Percentiles rank a stretch among this genome's conserved stretches.
These are phyloP conservation scores for Maudiozyma barnettii DNA, from an alignment of 805 yeast genomes.

Conservation along the genomic window DNA sequence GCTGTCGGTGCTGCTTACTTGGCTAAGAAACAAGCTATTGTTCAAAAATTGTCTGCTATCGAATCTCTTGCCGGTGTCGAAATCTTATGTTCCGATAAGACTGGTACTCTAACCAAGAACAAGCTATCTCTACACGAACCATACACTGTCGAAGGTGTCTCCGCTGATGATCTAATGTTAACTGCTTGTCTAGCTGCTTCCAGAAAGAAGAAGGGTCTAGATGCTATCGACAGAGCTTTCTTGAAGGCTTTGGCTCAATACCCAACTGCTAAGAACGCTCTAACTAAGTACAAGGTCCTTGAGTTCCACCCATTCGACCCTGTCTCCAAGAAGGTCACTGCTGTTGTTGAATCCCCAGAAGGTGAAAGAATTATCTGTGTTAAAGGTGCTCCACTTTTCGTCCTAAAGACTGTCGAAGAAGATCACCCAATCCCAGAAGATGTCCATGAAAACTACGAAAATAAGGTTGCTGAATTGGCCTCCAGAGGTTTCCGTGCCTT, in stretches of 20 bases:
- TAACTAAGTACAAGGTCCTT: conserved; percentile 86
- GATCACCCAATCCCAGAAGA: conserved; percentile 95
- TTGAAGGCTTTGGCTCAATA: conserved; percentile 76
- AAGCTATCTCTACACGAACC: conserved; percentile 93
- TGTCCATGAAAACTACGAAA: conserved; percentile 86
- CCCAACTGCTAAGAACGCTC: conserved; percentile 89
- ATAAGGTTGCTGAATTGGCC: conserved; percentile 95
- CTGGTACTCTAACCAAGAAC: conserved; percentile 97
- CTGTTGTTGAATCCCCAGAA: conserved; percentile 90
- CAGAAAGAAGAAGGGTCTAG: conserved; percentile 96
- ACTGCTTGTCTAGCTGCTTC: conserved; percentile 97
- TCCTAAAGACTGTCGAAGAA: conserved; percentile 91
- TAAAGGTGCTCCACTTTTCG: conserved; percentile 97
- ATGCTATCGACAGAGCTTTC: conserved; percentile 96
- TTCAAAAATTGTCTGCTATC: conserved; percentile 91
- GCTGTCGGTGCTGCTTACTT: conserved; percentile 99
- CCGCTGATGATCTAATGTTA: conserved; percentile 90
- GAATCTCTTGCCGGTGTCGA: conserved; percentile 97
- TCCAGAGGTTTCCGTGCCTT: conserved; percentile 97
- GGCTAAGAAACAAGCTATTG: conserved; percentile 95
- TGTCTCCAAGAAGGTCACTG: conserved; percentile 93
- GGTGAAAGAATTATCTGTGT: conserved; percentile 94
- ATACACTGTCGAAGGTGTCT: conserved; percentile 95
- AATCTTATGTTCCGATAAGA: conserved; percentile 94
- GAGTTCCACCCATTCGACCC: conserved; percentile 98